Evolutionary conservation across 441 rosid species (phyloP).

Genomic region (Corymbia citriodora): DNA sequence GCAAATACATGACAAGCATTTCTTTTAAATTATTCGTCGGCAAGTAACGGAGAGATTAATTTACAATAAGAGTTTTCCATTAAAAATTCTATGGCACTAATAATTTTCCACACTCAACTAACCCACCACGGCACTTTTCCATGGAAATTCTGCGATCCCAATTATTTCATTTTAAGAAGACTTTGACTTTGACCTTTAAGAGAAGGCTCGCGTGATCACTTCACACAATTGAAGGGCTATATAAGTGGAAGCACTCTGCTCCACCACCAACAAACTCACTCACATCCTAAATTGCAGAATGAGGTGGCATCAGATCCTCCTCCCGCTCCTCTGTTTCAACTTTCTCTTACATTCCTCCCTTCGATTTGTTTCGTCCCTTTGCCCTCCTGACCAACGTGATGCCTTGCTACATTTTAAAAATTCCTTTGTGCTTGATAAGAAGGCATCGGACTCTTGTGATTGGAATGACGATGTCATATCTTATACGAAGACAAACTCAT

Average conservation of each 20-base stretch:
- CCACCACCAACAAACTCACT: background rate
- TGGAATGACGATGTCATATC: accelerated
- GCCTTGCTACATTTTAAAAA: background rate
- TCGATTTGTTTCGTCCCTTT: accelerated
- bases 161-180: too few relatives aligned
- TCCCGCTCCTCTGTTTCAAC: accelerated
- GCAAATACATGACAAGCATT: too few relatives aligned
- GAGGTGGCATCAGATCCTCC: background rate
- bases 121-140: too few relatives aligned
- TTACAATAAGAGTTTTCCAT: too few relatives aligned
- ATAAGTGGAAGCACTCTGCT: background rate
- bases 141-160: too few relatives aligned
- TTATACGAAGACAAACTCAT: background rate
- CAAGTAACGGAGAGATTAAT: too few relatives aligned
- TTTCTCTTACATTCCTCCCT: background rate
- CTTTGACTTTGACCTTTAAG: too few relatives aligned
- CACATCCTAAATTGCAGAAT: accelerated
- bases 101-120: too few relatives aligned
- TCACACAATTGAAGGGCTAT: too few relatives aligned
- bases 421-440: background rate
- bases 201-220: too few relatives aligned
- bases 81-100: too few relatives aligned
- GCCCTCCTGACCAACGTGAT: accelerated
- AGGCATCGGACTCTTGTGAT: accelerated
- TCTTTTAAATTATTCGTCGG: too few relatives aligned